Evolutionary conservation across 2,329 filamentous ascomycete genomes (phyloP), one percentile per base, ranked within the genome.

Genomic region (Aspergillus pseudonomiae): DNA sequence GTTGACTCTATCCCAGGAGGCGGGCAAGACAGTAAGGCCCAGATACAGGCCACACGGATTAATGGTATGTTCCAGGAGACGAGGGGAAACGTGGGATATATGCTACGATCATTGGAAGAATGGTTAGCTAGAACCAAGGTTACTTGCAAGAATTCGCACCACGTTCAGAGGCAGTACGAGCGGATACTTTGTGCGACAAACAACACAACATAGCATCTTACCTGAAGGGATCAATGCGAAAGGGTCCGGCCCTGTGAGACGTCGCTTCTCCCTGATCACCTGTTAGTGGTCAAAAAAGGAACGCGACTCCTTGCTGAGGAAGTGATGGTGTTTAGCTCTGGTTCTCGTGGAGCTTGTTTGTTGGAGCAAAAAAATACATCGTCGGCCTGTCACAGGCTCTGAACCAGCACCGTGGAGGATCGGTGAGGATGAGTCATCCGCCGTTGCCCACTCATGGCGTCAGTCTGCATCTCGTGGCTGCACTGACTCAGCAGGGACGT

Each of bases 361-460:
- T 39, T 55, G 28, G 43, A 58, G 34, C 30, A 34, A 41, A 62
- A 62, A 62, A 57, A 59, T 21, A 54, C 19, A 36, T 36, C 11
- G 28, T 21, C 30, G 46, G 63, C 66, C 66, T 67, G 65, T 69
- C 60, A 69, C 56, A 66, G 52, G 26, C 28, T 59, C 46, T 41
- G 61, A 59, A 59, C 46, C 56, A 64, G 63, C 60, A 67, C 62
- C 65, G 67, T 69, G 67, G 67, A 64, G 59, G 62, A 64, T 60
- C 59, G 43, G 59, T 46, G 63, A 30, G 45, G 62, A 67, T 57
- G 61, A 63, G 48, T 65, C 61, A 64, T 58, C 43, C 34, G 19
- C 41, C 21, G 9, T 21, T 30, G 63, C 57, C 68, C 68, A 70
- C 55, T 70, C 67, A 70, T 67, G 52, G 60, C 60, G 55, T 61